Base-by-base conservation (phyloP, 345 rosid genomes). In the Turritis glabra region DNA sequence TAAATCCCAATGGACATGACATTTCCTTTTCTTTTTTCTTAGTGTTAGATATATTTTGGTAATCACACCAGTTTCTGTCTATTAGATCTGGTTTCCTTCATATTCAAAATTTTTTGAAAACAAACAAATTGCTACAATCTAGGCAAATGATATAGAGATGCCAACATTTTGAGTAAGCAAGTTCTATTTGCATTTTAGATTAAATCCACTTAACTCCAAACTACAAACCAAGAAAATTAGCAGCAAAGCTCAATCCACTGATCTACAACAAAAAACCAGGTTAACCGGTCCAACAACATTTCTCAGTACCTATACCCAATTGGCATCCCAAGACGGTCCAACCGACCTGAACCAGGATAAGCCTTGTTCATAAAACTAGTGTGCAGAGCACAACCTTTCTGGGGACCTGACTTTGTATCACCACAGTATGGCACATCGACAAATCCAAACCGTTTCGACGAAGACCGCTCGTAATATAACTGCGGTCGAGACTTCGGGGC, bases 321-420 rank as follows among this genome's bases (percentile, higher is more conserved):
- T 0, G 97, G 97, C 98, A 92, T 86, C 38, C 98, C 99, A 0
- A 89, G 85, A 67, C 81, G 85, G 86, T 95, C 97, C 82, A 95
- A 77, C 35, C 91, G 91, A 57, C 99, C 99, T 0, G 96, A 96
- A 32, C 99, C 99, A 0, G 97, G 98, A 66, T 96, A 96, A 8
- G 91, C 98, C 73, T 87, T 96, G 76, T 74, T 86, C 12, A 85
- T 61, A 33, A 87, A 90, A 70, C 67, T 90, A 8, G 89, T 75
- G 19, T 85, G 88, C 80, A 87, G 41, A 12, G 81, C 80, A 50
- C 89, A 80, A 29, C 80, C 82, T 59, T 79, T 87, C 62, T 81
- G 92, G 1, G 82, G 91, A 81, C 75, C 89, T 78, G 59, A 82
- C 64, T 43, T 88, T 74, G 15, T 85, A 81, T 13, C 72, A 79